Evolutionary conservation across 75 land plant genomes (phyloP).

Genomic region (Larix kaempferi): DNA sequence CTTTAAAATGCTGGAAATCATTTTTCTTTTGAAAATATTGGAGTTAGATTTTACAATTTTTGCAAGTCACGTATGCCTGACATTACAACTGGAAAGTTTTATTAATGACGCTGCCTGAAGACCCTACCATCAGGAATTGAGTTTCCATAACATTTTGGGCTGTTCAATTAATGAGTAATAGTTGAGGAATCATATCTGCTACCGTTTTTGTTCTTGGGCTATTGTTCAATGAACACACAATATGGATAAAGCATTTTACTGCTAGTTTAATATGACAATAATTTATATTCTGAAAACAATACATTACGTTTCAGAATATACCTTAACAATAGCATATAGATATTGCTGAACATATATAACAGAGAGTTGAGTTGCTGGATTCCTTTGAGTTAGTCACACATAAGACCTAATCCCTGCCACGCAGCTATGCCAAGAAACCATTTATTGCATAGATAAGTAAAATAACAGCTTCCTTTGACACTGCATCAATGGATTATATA

Average conservation of each 20-base stretch:
- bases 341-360: neutral
- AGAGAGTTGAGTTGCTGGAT: neutral
- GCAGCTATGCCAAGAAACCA: neutral
- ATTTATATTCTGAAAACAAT: neutral
- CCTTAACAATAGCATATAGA: neutral
- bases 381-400: neutral
- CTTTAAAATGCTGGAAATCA: neutral
- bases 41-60: neutral
- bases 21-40: neutral
- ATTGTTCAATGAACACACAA: neutral
- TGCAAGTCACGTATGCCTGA: neutral
- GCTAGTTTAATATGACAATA: neutral
- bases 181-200: neutral
- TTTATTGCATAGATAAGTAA: neutral
- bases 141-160: neutral
- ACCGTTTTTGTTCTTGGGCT: neutral
- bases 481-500: too few species aligned
- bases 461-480: neutral
- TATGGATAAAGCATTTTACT: neutral
- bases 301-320: neutral
- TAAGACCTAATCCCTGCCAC: neutral
- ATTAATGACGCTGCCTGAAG: too few species aligned
- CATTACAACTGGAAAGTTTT: too few species aligned
- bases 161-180: neutral
- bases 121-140: neutral